A percentile compares a stretch with the other conserved stretches of the same genome.
Evolutionary conservation across 805 yeast genomes (phyloP).

Genomic region (Saccharomycopsis sp.): DNA sequence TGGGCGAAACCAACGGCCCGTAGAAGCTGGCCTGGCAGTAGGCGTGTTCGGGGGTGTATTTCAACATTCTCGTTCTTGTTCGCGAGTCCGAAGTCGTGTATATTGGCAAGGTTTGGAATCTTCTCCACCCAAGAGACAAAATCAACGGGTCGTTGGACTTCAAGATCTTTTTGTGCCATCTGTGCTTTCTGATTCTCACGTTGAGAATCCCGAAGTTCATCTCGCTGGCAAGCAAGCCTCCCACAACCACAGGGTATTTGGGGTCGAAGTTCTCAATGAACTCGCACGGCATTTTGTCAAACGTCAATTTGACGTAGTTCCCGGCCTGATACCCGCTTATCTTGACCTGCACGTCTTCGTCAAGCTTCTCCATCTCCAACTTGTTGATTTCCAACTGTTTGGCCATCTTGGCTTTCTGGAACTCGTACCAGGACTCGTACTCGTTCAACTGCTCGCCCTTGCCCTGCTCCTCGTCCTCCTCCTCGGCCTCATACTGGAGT

Average conservation of each 20-base stretch:
- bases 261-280: conserved; percentile 84
- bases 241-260: conserved; percentile 75
- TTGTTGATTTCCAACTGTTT: conserved; percentile 93
- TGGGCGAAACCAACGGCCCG: conserved; percentile 96
- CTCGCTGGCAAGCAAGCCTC: conserved; percentile 87
- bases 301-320: conserved; percentile 83
- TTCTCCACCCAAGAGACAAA: conserved; percentile 93
- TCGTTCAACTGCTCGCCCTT: conserved; percentile 65
- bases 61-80: conserved; percentile 95
- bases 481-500: conserved; percentile 84
- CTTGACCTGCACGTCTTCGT: conserved; percentile 63
- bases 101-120: conserved; percentile 94
- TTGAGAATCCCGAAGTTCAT: conserved; percentile 88
- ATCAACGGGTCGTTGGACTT: conserved; percentile 95
- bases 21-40: conserved; percentile 93
- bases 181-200: conserved; percentile 91
- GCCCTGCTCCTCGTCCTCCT: conserved; percentile 31
- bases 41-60: conserved; percentile 97
- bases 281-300: conserved; percentile 81
- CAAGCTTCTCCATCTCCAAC: conserved; percentile 68
- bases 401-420: conserved; percentile 94
- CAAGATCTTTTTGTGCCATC: conserved; percentile 97
- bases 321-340: conserved; percentile 95
- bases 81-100: conserved; percentile 96
- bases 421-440: conserved; percentile 96